Evolutionary conservation across 371 early-diverging fungal species (phyloP).

Genomic region (Mucor piriformis): DNA sequence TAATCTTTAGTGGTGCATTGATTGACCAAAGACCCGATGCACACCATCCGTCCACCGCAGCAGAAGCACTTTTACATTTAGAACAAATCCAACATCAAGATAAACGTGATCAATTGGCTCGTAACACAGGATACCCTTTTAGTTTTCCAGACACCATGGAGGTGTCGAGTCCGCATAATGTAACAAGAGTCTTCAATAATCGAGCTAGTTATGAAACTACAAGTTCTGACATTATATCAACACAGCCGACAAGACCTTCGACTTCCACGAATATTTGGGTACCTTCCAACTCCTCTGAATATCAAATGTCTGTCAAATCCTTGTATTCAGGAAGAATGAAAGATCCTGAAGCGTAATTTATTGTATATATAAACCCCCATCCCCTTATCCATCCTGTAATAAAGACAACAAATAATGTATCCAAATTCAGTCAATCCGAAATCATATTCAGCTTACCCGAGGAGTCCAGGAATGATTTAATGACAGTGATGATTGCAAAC

Average conservation of each 20-base stretch:
- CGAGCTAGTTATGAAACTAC: not conserved
- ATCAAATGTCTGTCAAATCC: not conserved
- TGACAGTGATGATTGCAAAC: not conserved
- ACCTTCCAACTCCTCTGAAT: not conserved
- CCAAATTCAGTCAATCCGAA: not conserved
- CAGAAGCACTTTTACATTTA: constrained; percentile 39
- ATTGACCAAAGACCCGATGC: constrained; percentile 48
- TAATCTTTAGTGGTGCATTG: constrained; percentile 52
- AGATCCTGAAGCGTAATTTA: not conserved
- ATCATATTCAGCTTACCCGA: not conserved
- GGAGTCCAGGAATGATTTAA: not conserved
- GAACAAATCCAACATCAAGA: constrained; percentile 29
- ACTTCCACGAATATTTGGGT: not conserved
- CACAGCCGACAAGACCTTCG: not conserved
- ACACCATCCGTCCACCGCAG: constrained; percentile 54
- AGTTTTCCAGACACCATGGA: constrained; percentile 3
- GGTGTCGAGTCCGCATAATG: constrained; percentile 20
- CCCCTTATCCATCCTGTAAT: too few relatives aligned
- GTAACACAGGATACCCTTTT: not conserved
- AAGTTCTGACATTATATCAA: not conserved
- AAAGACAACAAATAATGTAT: not conserved
- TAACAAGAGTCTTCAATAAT: constrained; percentile 6
- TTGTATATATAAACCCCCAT: not conserved
- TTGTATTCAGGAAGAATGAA: not conserved
- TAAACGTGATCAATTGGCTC: constrained; percentile 15